Percentiles rank a stretch among this genome's conserved stretches.
These are phyloP conservation scores for Aspergillus haitiensis DNA, from an alignment of 495 filamentous ascomycete genomes.

Conservation along the genomic window DNA sequence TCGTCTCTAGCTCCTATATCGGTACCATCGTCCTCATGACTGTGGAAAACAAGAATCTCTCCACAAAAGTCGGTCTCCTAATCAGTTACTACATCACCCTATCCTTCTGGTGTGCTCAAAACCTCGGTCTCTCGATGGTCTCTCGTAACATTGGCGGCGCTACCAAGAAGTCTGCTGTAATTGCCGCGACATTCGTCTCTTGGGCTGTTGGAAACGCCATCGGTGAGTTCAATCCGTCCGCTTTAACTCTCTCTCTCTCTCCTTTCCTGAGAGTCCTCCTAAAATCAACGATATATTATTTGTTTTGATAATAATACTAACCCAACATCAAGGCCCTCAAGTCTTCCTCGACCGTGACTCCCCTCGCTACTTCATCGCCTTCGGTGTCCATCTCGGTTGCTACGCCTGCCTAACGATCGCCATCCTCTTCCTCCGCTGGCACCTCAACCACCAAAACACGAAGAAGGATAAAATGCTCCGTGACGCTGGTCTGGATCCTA, in stretches of 20 bases:
- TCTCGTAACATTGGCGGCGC: conserved; percentile 67
- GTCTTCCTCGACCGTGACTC: conserved; percentile 42
- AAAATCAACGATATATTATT: too few relatives aligned
- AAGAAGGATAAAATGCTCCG: conserved; percentile 40
- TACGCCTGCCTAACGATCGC: conserved; percentile 39
- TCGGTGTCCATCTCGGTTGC: conserved; percentile 45
- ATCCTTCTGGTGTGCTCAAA: conserved; percentile 59
- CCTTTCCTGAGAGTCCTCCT: too few relatives aligned
- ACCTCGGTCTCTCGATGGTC: conserved; percentile 58
- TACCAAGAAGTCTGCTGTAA: conserved; percentile 61
- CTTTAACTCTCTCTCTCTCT: too few relatives aligned
- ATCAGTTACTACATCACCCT: conserved; percentile 63
- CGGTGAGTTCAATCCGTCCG: conserved; percentile 21
- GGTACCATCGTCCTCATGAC: conserved; percentile 65
- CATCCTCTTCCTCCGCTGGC: conserved; percentile 41
- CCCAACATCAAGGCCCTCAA: conserved; percentile 41
- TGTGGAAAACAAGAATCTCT: conserved; percentile 51
- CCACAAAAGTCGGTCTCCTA: conserved; percentile 54
- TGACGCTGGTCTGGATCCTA: conserved; percentile 30
- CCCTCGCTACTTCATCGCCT: conserved; percentile 44
- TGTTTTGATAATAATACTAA: background rate
- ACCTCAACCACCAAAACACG: conserved; percentile 38
- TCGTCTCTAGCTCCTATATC: conserved; percentile 43
- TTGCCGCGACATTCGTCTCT: conserved; percentile 46
- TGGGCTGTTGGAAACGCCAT: conserved; percentile 48